phyloP scores from a whole-genome alignment of 2,329 filamentous ascomycete genomes.

The Neofusicoccum sp. region DNA sequence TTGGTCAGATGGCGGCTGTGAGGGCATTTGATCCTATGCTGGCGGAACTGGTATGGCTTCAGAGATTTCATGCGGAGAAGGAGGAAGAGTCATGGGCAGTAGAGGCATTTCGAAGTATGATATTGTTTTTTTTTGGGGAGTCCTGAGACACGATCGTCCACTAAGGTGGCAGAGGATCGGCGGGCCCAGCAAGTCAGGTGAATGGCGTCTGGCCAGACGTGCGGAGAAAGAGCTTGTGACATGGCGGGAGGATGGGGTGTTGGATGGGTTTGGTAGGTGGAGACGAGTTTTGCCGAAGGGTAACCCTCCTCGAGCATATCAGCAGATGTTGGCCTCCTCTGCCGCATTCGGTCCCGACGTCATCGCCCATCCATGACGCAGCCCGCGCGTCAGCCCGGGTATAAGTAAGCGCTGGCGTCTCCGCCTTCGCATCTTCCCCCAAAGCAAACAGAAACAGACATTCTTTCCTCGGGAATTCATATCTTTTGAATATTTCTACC shows the following conservation, averaged over 20 bases:
- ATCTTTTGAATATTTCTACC: neutral
- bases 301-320: neutral
- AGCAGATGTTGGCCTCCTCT: neutral
- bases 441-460: neutral
- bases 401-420: neutral
- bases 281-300: neutral
- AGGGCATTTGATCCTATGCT: too few species aligned
- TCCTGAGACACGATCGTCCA: too few species aligned
- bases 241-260: neutral
- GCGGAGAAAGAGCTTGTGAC: slow-evolving; percentile 3
- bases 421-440: neutral
- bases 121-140: too few species aligned
- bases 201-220: neutral
- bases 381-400: neutral
- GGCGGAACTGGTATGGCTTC: too few species aligned
- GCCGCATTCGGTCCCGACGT: slow-evolving; percentile 5
- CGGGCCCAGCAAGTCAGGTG: neutral
- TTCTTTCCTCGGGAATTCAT: neutral
- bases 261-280: neutral
- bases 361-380: slow-evolving; percentile 2
- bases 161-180: too few species aligned
- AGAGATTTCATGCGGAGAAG: too few species aligned
- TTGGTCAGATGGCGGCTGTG: too few species aligned
- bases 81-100: too few species aligned
- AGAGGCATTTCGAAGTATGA: too few species aligned